phyloP scores from a whole-genome alignment of 2,329 filamentous ascomycete species.

The Monosporascus sp. region DNA sequence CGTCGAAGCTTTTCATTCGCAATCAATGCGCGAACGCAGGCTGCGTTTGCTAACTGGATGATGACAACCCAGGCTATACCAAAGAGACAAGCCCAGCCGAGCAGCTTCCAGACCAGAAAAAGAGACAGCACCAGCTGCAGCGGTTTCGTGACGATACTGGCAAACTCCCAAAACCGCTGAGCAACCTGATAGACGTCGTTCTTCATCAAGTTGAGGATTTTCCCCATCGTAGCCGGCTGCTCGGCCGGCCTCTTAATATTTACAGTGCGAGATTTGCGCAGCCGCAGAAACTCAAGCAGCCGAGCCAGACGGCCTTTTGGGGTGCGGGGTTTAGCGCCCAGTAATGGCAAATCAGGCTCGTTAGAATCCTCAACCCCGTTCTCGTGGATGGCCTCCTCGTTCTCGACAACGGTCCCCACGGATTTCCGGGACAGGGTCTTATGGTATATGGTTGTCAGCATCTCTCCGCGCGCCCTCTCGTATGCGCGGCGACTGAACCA shows the following conservation, averaged over 20 bases:
- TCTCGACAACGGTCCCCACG: conserved; percentile 33
- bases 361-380: conserved; percentile 6
- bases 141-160: conserved; percentile 68
- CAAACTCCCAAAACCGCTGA: conserved; percentile 84
- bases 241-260: conserved; percentile 27
- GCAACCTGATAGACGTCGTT: conserved; percentile 77
- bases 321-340: conserved; percentile 8
- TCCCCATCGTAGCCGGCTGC: conserved; percentile 74
- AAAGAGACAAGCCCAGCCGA: conserved; percentile 73
- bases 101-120: conserved; percentile 67
- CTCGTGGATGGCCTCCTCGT: conserved; percentile 11
- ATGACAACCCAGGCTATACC: conserved; percentile 64
- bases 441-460: conserved; percentile 80
- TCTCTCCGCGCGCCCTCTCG: conserved; percentile 76
- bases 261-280: conserved; percentile 10
- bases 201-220: conserved; percentile 83
- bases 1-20: conserved; percentile 67
- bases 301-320: conserved; percentile 20
- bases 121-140: conserved; percentile 70
- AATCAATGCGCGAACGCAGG: conserved; percentile 62
- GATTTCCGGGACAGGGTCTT: conserved; percentile 66
- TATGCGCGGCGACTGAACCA: conserved; percentile 85
- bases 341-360: conserved; percentile 17
- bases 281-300: conserved; percentile 20
- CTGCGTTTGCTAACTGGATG: conserved; percentile 64